phyloP scores from a whole-genome alignment of 768 basidiomycete species.

The Tulasnella sp. region DNA sequence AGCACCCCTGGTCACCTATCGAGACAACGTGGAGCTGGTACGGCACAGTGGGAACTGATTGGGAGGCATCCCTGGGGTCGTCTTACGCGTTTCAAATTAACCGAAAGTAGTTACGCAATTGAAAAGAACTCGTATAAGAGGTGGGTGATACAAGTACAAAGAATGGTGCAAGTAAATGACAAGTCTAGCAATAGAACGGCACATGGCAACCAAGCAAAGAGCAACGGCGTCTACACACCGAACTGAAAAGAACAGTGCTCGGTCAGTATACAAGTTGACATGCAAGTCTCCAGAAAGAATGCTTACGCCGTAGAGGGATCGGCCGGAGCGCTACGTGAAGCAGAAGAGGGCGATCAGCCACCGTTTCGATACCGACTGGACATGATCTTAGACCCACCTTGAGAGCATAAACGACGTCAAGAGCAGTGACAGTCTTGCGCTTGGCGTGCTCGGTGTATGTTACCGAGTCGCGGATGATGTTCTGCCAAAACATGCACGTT shows the following conservation, averaged over 20 bases:
- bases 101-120: not conserved
- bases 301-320: constrained; percentile 14
- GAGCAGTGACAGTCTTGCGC: constrained; percentile 32
- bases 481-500: not conserved
- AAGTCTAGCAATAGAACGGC: not conserved
- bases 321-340: constrained; percentile 5
- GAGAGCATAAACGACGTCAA: constrained; percentile 40
- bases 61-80: not conserved
- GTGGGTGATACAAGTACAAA: constrained; percentile 4
- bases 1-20: no score
- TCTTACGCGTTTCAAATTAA: not conserved
- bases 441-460: constrained; percentile 44
- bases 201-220: not conserved
- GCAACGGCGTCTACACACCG: constrained; percentile 24
- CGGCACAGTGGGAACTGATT: not conserved
- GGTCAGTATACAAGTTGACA: not conserved
- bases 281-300: not conserved
- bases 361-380: not conserved
- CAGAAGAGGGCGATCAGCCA: not conserved
- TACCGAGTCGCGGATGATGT: constrained; percentile 39
- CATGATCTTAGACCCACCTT: constrained; percentile 24
- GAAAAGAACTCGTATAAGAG: not conserved
- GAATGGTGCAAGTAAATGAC: not conserved
- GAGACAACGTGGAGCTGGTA: no score
- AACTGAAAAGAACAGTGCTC: not conserved